These are phyloP conservation scores for Celoporthe dispersa DNA, from an alignment of 2,329 filamentous ascomycete genomes.

Conservation along the genomic window DNA sequence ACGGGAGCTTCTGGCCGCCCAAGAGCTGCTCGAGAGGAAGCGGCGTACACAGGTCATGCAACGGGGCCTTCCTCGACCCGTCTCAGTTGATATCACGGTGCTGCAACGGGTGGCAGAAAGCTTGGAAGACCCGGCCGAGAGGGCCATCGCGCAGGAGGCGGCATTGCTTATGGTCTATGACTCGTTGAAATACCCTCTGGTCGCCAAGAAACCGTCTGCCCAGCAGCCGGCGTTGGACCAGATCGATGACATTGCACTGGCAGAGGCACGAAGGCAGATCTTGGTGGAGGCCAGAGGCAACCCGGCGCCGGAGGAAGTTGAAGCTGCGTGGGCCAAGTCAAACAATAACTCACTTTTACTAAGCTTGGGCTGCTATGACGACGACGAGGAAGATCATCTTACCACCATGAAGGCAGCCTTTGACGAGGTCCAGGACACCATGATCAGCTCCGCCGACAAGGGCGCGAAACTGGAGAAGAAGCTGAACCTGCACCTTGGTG, in stretches of 20 bases:
- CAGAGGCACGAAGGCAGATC: constrained; percentile 77
- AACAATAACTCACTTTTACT: constrained; percentile 67
- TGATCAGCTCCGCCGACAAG: constrained; percentile 75
- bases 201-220: constrained; percentile 67
- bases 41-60: constrained; percentile 93
- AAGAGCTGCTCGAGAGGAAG: constrained; percentile 72
- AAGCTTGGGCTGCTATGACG: constrained; percentile 79
- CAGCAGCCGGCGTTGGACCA: constrained; percentile 61
- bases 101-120: constrained; percentile 67
- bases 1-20: constrained; percentile 71
- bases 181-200: constrained; percentile 73
- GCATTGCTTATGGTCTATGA: constrained; percentile 83
- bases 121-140: constrained; percentile 66
- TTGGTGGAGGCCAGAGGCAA: constrained; percentile 66
- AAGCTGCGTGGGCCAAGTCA: constrained; percentile 57
- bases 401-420: constrained; percentile 71
- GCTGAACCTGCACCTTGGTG: constrained; percentile 82
- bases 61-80: constrained; percentile 77
- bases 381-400: constrained; percentile 73
- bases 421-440: constrained; percentile 73
- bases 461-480: constrained; percentile 94
- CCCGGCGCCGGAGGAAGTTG: constrained; percentile 55
- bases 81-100: constrained; percentile 69
- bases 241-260: constrained; percentile 73
- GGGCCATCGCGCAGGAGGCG: constrained; percentile 75